These are phyloP conservation scores for Coemansia guatemalensis DNA, from an alignment of 192 early-diverging fungal species.

Conservation along the genomic window DNA sequence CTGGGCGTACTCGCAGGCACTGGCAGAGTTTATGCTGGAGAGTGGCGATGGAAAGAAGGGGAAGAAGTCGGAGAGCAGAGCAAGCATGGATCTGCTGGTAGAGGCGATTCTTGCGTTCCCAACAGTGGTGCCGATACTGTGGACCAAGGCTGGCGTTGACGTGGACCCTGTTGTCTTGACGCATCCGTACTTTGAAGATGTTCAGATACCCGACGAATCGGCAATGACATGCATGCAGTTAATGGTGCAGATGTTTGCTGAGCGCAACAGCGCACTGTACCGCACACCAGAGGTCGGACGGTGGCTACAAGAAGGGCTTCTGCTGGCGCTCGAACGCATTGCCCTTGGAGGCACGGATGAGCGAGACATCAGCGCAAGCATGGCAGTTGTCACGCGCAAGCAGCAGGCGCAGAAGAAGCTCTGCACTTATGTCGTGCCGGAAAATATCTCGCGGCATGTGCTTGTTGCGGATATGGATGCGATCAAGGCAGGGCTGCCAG, in stretches of 20 bases:
- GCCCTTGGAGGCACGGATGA: constrained; percentile 1
- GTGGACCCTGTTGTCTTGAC: constrained; percentile 58
- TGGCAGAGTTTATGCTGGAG: constrained; percentile 78
- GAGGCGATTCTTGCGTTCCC: constrained; percentile 76
- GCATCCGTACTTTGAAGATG: constrained; percentile 57
- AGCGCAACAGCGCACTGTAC: constrained; percentile 75
- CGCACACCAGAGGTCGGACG: constrained; percentile 71
- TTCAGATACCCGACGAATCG: constrained; percentile 28
- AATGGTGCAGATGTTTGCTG: constrained; percentile 71
- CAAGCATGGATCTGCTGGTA: constrained; percentile 57
- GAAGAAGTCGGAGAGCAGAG: background rate
- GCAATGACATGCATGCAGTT: constrained; percentile 60
- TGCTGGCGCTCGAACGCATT: constrained; percentile 41
- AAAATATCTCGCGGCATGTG: constrained; percentile 50
- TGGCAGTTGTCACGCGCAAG: constrained; percentile 5
- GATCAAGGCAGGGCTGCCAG: constrained; percentile 44
- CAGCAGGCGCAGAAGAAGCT: constrained; percentile 17
- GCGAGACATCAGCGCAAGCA: background rate
- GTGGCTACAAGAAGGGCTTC: constrained; percentile 56
- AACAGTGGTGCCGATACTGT: constrained; percentile 59
- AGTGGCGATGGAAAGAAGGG: constrained; percentile 12
- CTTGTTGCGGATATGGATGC: constrained; percentile 47
- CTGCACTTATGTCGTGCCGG: constrained; percentile 42
- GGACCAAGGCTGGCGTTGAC: constrained; percentile 63
- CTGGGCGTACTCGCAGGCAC: constrained; percentile 73